Evolutionary conservation across 176 grass and related monocot genomes (phyloP).

Genomic region (Hyparrhenia diplandra): DNA sequence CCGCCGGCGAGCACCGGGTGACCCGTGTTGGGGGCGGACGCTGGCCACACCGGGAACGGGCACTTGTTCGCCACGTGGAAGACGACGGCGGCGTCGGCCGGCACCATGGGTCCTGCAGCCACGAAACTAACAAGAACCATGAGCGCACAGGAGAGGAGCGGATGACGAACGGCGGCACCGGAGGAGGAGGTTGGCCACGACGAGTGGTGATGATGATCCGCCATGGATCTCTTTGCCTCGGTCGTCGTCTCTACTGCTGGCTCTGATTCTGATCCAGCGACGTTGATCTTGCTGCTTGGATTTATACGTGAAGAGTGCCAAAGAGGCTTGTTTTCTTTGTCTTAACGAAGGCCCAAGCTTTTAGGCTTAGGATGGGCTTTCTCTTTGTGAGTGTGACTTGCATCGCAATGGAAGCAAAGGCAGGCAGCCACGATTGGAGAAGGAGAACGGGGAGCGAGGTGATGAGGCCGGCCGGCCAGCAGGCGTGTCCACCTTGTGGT

Average conservation of each 20-base stretch:
- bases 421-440: constrained; percentile 8
- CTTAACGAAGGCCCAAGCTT: not conserved
- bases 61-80: constrained; percentile 77
- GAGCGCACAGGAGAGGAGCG: not conserved
- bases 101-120: not conserved
- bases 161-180: not conserved
- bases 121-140: not conserved
- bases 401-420: constrained; percentile 51
- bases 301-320: not conserved
- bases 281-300: not conserved
- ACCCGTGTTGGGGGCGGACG: constrained; percentile 63
- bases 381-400: constrained; percentile 24
- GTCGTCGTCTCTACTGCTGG: not conserved
- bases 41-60: constrained; percentile 81
- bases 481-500: too few relatives aligned
- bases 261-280: too few relatives aligned
- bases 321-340: not conserved
- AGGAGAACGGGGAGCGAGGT: not conserved
- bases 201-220: not conserved
- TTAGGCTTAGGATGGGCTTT: not conserved
- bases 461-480: not conserved
- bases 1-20: constrained; percentile 60
- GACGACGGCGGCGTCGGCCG: not conserved
- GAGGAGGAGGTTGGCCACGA: not conserved
- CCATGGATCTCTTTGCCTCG: constrained; percentile 6